Evolutionary conservation across 164 flowering plant genomes (phyloP), one percentile per base, ranked within the genome.

Genomic region (Macadamia tetraphylla): DNA sequence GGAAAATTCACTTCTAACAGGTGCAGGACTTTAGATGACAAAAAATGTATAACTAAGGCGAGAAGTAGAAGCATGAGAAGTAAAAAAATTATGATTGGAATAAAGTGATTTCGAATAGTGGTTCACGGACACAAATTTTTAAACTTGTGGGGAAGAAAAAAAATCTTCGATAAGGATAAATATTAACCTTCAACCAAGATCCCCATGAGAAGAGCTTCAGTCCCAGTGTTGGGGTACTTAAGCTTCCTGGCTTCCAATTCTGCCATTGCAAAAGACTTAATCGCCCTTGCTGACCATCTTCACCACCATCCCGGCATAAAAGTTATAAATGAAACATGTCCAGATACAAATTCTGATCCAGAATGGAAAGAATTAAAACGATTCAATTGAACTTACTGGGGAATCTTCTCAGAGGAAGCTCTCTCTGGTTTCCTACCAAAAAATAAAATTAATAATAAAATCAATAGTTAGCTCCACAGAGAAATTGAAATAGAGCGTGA

Each of bases 171-270:
- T 14, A 53, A 53, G n/a, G 17, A 14, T 7, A 74, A 32, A 58
- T 3, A 81, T 88, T 67, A 62, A 91, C 96, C 97, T 69, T 91
- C 85, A 64, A 78, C 64, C 56, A 79, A 72, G 60, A 85, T 79
- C 10, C 82, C 83, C 93, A 89, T 82, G 6, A 91, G 82, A 63
- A 91, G 78, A 58, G 91, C 82, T 74, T 91, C 97, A 1, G 94
- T 91, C n/a, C 94, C 95, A 0, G 87, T 85, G 18, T 69, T 82
- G 3, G 86, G 81, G 46, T 83, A 89, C 77, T 80, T 87, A 40
- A 86, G 79, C 83, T 91, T 87, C 81, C 87, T 81, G 6, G 91
- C 88, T 77, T 89, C 90, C 80, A 79, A 68, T 67, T 77, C 84
- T 18, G 67, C 79, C 84, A 83, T 73, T 6, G 81, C 81, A 70